Conservation (phyloP, 1,284 basidiomycete genomes). For the Cutaneotrichosporon dermatis region DNA sequence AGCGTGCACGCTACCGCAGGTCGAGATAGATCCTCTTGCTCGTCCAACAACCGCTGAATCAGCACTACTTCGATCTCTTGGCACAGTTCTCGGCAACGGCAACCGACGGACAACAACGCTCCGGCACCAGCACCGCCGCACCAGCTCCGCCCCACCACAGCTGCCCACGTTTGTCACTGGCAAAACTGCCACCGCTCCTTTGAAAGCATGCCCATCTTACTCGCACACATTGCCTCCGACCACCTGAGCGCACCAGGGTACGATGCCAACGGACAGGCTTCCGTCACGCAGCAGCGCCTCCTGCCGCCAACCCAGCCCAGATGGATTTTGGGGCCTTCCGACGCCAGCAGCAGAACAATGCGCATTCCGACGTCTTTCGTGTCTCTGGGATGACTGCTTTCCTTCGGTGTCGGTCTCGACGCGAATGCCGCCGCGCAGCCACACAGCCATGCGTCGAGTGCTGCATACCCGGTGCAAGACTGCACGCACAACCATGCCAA, state of each 20-base stretch:
- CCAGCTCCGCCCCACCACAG: background rate
- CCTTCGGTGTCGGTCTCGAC: constrained; percentile 18
- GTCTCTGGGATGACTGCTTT: constrained; percentile 51
- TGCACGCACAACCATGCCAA: no score
- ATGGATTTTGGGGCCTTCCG: no score
- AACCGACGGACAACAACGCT: background rate
- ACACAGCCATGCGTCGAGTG: no score
- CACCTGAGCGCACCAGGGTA: constrained; percentile 44
- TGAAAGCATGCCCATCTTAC: constrained; percentile 49
- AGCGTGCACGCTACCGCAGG: constrained; percentile 4
- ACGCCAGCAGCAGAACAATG: no score
- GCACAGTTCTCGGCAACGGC: background rate
- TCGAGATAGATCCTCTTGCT: constrained; percentile 7
- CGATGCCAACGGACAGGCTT: background rate
- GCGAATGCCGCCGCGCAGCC: background rate
- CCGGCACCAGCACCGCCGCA: background rate
- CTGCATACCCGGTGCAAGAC: no score
- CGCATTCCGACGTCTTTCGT: constrained; percentile 31
- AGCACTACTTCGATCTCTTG: constrained; percentile 8
- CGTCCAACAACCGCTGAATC: constrained; percentile 4
- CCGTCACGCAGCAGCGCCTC: no score
- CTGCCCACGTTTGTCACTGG: constrained; percentile 48
- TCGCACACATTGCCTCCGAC: constrained; percentile 52
- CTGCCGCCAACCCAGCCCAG: no score
- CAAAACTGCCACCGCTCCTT: constrained; percentile 51